Percentiles rank a stretch among this genome's conserved stretches.
Conservation (phyloP, 192 early-diverging fungal genomes). For the Rhizophagus prolifer region DNA sequence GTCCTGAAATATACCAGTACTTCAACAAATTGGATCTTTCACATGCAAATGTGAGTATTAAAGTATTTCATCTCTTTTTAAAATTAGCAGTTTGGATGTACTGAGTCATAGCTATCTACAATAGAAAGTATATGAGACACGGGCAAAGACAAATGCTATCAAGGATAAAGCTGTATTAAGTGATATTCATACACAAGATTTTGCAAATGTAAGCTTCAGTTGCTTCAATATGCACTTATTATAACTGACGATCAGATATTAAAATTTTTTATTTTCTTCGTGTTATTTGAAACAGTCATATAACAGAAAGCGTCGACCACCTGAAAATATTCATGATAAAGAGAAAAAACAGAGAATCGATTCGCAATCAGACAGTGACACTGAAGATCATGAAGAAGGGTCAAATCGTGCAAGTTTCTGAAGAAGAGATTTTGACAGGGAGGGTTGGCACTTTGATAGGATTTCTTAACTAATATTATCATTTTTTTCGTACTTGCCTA, state of each 20-base stretch:
- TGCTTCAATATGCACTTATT: constrained; percentile 17
- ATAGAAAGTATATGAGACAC: constrained; percentile 12
- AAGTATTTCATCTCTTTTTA: constrained; percentile 6
- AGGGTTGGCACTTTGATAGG: too few relatives aligned
- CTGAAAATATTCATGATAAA: too few relatives aligned
- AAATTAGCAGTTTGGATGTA: not conserved
- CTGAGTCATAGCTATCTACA: constrained; percentile 12
- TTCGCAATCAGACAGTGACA: too few relatives aligned
- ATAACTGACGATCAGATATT: constrained; percentile 18
- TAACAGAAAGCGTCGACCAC: too few relatives aligned
- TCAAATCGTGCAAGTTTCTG: too few relatives aligned
- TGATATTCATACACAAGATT: constrained; percentile 22
- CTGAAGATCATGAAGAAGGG: too few relatives aligned
- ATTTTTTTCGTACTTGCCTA: too few relatives aligned
- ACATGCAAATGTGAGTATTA: constrained; percentile 22
- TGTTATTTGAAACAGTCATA: too few relatives aligned
- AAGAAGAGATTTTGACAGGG: too few relatives aligned
- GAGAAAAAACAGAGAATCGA: too few relatives aligned
- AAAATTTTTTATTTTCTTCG: too few relatives aligned
- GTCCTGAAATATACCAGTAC: constrained; percentile 8
- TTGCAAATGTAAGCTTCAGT: constrained; percentile 25
- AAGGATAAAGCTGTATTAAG: constrained; percentile 29
- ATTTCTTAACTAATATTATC: too few relatives aligned
- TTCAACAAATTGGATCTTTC: constrained; percentile 27
- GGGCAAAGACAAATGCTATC: constrained; percentile 21